phyloP scores from a whole-genome alignment of 768 basidiomycete species.

The Kwoniella dendrophila region DNA sequence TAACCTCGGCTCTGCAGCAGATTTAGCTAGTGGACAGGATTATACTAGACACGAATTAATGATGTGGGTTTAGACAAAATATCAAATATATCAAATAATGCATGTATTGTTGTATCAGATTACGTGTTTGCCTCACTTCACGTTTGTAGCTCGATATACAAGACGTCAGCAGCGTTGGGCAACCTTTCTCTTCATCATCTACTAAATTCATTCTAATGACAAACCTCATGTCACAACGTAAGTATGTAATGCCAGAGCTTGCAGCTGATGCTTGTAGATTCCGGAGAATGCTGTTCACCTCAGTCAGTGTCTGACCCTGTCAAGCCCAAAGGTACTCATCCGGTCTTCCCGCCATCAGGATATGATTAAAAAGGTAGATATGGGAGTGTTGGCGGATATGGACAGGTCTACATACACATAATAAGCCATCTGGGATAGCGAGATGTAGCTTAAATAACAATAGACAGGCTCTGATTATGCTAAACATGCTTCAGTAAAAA shows the following conservation, averaged over 20 bases:
- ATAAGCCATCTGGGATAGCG: background rate
- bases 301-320: conserved; percentile 25
- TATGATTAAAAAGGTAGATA: conserved; percentile 42
- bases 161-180: no score
- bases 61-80: conserved; percentile 44
- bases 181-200: no score
- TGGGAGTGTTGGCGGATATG: conserved; percentile 35
- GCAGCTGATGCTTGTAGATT: no score
- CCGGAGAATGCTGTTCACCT: conserved; percentile 36
- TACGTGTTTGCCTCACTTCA: no score
- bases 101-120: conserved; percentile 15
- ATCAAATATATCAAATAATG: background rate
- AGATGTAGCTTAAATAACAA: background rate
- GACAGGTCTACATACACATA: conserved; percentile 47
- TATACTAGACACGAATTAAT: conserved; percentile 51
- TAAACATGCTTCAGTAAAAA: conserved; percentile 63
- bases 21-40: conserved; percentile 58
- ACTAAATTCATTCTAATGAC: no score
- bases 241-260: no score
- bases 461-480: conserved; percentile 60
- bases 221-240: no score
- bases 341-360: conserved; percentile 26
- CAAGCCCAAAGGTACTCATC: conserved; percentile 29
- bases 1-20: conserved; percentile 82
- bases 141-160: no score